Base-by-base conservation (phyloP, 768 basidiomycete genomes). In the Atractiella rhizophila region DNA sequence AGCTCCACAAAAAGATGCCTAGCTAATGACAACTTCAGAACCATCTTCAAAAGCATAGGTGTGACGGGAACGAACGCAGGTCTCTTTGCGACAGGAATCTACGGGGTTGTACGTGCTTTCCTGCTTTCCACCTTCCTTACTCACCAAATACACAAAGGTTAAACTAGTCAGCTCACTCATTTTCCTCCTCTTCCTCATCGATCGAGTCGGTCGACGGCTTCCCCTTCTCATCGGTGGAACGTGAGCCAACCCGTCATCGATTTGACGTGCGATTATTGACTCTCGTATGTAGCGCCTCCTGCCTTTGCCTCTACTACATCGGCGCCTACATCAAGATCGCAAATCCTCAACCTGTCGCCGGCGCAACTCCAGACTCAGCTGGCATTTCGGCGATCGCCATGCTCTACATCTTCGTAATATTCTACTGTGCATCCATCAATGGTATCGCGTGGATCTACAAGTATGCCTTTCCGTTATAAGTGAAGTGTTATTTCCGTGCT, bases 401-500 rank as follows among this genome's bases (percentile, higher is more conserved):
- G 18, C 24, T 54, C 27, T 36, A 46, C 26, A 48, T 58, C 30
- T 57, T 56, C 38, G 36, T 49, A 10, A 58, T 64, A 21, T 66
- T 64, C 48, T 69, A 61, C 48, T 62, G 62, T 46, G 40, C 62
- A 5, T 59, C 60, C 3, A 64, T 63, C 59, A 66, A 66, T 36
- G 65, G 64, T 11, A 61, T 64, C 2, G 62, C 63, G 4, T 66
- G 65, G 64, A 62, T 65, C 16, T 56, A 65, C 12, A 64, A 43
- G 45, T 43, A 15, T 43, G 23, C 40, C 41, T 36, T 7, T 43
- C 41, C n/a, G 36, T 31, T 43, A 35, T 43, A 35, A 31, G 41
- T n/a, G 41, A 31, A n/a, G 28, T 48, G 21, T 30, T 46, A 5
- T 58, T 63, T 36, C 21, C 21, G 35, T 36, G 6, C n/a, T 15